Conservation (phyloP, 2,329 filamentous ascomycete genomes). For the Trichoderma breve region DNA sequence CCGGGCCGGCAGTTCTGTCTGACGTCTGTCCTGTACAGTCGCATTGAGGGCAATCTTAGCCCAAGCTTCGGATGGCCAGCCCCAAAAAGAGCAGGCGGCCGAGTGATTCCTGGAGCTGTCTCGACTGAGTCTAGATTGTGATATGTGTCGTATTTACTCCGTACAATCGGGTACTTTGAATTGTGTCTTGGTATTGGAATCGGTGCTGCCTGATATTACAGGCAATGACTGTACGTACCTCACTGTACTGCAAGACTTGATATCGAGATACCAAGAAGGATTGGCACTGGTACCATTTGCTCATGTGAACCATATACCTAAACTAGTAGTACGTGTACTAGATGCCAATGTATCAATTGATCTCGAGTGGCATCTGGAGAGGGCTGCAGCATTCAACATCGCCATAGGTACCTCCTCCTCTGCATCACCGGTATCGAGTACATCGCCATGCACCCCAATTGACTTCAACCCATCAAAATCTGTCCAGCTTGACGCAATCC, state of each 20-base stretch:
- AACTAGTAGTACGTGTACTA: not conserved
- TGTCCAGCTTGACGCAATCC: not conserved
- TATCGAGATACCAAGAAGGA: not conserved
- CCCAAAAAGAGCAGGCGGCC: conserved; percentile 18
- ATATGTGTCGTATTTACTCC: not conserved
- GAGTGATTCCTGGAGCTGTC: not conserved
- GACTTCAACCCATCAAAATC: not conserved
- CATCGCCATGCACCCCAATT: not conserved
- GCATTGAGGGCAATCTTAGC: not conserved
- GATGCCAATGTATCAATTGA: not conserved
- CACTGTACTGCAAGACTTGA: not conserved
- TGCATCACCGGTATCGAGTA: not conserved
- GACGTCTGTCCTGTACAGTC: not conserved
- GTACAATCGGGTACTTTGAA: not conserved
- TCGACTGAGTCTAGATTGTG: not conserved
- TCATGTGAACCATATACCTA: not conserved
- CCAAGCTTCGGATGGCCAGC: conserved; percentile 9
- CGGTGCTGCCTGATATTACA: not conserved
- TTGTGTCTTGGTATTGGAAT: not conserved
- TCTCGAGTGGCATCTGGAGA: not conserved
- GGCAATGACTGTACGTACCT: not conserved
- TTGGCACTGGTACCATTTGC: not conserved
- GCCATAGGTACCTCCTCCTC: not conserved
- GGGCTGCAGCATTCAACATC: not conserved
- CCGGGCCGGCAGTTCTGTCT: not conserved